These are phyloP conservation scores for Protomyces arabidopsidicola DNA, from an alignment of 1,139 yeast genomes.

Conservation along the genomic window DNA sequence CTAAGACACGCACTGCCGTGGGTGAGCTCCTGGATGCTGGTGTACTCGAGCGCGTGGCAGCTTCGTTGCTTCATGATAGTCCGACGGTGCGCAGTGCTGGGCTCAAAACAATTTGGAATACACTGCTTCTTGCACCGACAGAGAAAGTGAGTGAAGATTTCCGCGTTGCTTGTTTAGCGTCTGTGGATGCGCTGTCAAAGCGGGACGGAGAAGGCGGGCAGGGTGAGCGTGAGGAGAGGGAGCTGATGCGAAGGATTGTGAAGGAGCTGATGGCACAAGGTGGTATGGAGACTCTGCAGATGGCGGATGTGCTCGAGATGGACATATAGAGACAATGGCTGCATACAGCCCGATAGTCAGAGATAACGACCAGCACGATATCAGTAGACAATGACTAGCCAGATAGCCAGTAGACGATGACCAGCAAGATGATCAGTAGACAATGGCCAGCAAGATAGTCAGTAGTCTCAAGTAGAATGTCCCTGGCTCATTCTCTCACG, in stretches of 20 bases:
- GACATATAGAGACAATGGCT: not conserved
- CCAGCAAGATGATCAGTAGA: too few species aligned
- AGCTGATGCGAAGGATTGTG: not conserved
- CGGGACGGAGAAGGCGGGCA: not conserved
- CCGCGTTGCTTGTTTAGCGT: constrained; percentile 14
- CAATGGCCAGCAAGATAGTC: too few species aligned
- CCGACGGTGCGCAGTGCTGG: constrained; percentile 3
- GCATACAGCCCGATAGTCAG: too few species aligned
- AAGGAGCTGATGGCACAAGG: constrained; percentile 1
- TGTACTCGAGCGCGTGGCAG: constrained; percentile 1
- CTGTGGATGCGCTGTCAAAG: constrained; percentile 3
- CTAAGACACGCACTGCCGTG: not conserved
- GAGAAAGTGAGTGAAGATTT: constrained; percentile 17
- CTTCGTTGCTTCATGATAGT: not conserved
- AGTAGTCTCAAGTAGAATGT: too few species aligned
- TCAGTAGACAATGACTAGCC: too few species aligned
- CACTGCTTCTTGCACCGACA: not conserved
- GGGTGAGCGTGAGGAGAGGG: not conserved
- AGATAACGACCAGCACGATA: too few species aligned
- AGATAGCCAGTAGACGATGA: too few species aligned
- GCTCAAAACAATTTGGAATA: constrained; percentile 12
- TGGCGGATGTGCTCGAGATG: not conserved
- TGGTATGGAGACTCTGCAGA: not conserved
- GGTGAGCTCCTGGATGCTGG: not conserved
- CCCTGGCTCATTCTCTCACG: too few species aligned